Conservation (phyloP, 2,329 filamentous ascomycete species). For the Pseudodiploospora longispora region DNA sequence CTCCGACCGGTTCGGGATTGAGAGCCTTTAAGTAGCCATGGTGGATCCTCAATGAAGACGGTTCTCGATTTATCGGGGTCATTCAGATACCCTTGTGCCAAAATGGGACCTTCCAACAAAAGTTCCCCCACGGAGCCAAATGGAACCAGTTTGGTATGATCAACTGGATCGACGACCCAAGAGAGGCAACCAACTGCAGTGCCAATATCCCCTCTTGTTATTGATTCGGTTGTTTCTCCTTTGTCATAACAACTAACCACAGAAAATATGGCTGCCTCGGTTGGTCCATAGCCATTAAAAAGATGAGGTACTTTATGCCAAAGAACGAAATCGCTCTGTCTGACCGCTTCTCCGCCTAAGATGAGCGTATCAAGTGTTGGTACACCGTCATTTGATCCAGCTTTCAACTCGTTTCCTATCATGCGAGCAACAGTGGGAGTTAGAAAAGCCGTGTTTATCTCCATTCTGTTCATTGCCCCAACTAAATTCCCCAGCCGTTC, state of each 20-base stretch:
- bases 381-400: not conserved
- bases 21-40: not conserved
- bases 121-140: not conserved
- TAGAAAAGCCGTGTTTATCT: not conserved
- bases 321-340: conserved; percentile 2
- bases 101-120: not conserved
- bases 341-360: not conserved
- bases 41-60: not conserved
- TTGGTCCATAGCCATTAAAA: conserved; percentile 19
- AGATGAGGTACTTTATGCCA: conserved; percentile 13
- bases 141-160: not conserved
- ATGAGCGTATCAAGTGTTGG: not conserved
- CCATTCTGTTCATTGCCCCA: not conserved
- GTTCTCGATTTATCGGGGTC: not conserved
- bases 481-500: not conserved
- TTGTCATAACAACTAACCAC: not conserved
- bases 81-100: not conserved
- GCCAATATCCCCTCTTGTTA: not conserved
- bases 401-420: too few species aligned
- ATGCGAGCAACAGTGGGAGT: not conserved
- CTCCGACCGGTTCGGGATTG: not conserved
- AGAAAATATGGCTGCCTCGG: conserved; percentile 19
- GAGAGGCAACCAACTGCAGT: not conserved
- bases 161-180: not conserved
- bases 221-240: not conserved